Base-by-base conservation (phyloP, 169 alveolate genomes). In the Eimeria sp. region DNA sequence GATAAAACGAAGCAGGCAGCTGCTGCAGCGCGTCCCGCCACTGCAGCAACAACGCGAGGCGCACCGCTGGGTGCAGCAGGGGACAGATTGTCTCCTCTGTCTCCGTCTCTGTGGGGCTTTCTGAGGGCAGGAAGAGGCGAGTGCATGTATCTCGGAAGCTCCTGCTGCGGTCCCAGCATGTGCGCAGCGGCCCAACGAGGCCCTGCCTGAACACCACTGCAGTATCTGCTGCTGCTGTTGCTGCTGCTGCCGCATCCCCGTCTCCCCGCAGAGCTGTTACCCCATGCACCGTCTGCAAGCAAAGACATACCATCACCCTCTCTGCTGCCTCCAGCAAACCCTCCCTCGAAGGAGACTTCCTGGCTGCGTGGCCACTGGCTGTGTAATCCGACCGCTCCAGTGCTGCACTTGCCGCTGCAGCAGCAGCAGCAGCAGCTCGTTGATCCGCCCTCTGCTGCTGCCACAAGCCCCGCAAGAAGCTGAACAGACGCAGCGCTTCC, bases 1-100 rank as follows among this genome's bases (percentile, higher is more conserved):
- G 91, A 46, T 85, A 85, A 23, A 85, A 85, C 25, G 80, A 33
- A 11, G 52, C 27, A 4, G 78, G 91, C 60, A 85, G 43, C 30
- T 60, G 43, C 71, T 85, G 91, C 80, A 62, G 60, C 13, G 80
- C 46, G 16, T 85, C 91, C 23, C 66, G 62, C 80, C 80, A 85
- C 78, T 85, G 91, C 91, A 85, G 91, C 80, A 85, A 64, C 43
- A 85, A 82, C 27, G 91, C 91, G 64, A 85, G 91, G 30, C 91
- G 91, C 62, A 85, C 91, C 52, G 91, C 91, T 49, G 91, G 91
- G 46, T 85, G 91, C 49, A 85, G 27, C 40, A 62, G 56, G 40
- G 78, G 54, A 54, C 56, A 18, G 54, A 6, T 11, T 14, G 80
- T 60, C 9, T 58, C 80, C 46, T 56, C 56, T 14, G 37, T 18